A percentile compares a stretch with the other conserved stretches of the same genome.
These are phyloP conservation scores for Spatholobus suberectus DNA, from an alignment of 306 rosid genomes.

Conservation along the genomic window DNA sequence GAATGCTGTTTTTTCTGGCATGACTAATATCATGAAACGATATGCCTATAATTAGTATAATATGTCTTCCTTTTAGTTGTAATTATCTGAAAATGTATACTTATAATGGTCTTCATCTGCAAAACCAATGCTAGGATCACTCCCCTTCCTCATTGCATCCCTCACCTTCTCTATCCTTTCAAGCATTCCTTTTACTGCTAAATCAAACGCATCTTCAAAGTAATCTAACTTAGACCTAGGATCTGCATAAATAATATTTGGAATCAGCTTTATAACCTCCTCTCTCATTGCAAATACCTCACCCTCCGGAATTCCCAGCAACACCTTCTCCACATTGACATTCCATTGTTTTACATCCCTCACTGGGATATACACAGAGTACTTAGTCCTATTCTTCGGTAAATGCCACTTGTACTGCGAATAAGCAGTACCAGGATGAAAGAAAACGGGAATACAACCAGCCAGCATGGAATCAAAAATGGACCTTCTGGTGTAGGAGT, in stretches of 20 bases:
- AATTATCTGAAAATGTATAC: constrained; percentile 66
- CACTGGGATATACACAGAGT: constrained; percentile 81
- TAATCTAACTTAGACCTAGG: constrained; percentile 56
- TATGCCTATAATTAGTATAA: not conserved
- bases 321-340: constrained; percentile 55
- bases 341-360: constrained; percentile 63
- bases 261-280: constrained; percentile 71
- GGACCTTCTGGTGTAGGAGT: constrained; percentile 89
- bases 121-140: constrained; percentile 83
- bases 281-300: constrained; percentile 74
- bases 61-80: not conserved
- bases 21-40: constrained; percentile 4
- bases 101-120: constrained; percentile 83
- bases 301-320: constrained; percentile 59
- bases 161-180: constrained; percentile 71
- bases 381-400: constrained; percentile 61
- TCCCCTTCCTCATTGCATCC: constrained; percentile 60
- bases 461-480: constrained; percentile 84
- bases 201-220: constrained; percentile 80
- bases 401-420: constrained; percentile 84
- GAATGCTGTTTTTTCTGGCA: not conserved
- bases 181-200: constrained; percentile 71
- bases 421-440: constrained; percentile 88
- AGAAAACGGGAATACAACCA: constrained; percentile 91
- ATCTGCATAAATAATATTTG: constrained; percentile 73